Base-by-base conservation (phyloP, 495 filamentous ascomycete genomes). In the Clavariopsis aquatica region DNA sequence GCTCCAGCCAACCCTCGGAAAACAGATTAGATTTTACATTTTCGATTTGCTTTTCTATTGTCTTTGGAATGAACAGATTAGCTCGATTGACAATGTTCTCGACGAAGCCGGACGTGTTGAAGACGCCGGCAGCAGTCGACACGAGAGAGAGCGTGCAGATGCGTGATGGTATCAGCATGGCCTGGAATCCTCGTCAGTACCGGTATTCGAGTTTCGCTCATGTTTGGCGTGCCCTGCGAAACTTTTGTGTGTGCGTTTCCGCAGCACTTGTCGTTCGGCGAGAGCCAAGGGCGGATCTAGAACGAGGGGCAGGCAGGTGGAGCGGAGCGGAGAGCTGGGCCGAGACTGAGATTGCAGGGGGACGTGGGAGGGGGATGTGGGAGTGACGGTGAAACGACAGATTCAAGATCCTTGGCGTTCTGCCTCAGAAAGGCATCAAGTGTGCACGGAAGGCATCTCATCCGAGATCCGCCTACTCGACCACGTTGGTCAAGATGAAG, bases 121-220 rank as follows among this genome's bases (percentile, higher is more conserved):
- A 83, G 43, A 94, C 81, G 10, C 78, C 76, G 2, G 91, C 85
- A 9, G 88, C 89, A 2, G 91, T 93, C 69, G 87, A 88, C 65
- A 89, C 73, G 6, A 96, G 82, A 17, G 80, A 84, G 36, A 96
- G 74, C 15, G 84, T 85, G 23, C 80, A 81, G 52, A 95, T 79
- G 22, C 86, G 78, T 1, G 79, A 66, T 0, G 90, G 88, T 41
- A 85, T 83, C 3, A 85, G 77, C 58, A 80, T 80, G 26, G 68
- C 70, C 65, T 70, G 29, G 5, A 12, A 36, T 49, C 13, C 24
- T 56, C 27, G 51, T 67, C 43, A 62, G 36, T 51, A 53, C 49
- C 13, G 24, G n/a, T n/a, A n/a, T n/a, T n/a, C n/a, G 36, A 51
- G 17, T 51, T 62, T 17, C 28, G 20, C 26, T 29, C 15, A 8